Conservation (phyloP, 306 rosid genomes). For the Pachyrhizus erosus region DNA sequence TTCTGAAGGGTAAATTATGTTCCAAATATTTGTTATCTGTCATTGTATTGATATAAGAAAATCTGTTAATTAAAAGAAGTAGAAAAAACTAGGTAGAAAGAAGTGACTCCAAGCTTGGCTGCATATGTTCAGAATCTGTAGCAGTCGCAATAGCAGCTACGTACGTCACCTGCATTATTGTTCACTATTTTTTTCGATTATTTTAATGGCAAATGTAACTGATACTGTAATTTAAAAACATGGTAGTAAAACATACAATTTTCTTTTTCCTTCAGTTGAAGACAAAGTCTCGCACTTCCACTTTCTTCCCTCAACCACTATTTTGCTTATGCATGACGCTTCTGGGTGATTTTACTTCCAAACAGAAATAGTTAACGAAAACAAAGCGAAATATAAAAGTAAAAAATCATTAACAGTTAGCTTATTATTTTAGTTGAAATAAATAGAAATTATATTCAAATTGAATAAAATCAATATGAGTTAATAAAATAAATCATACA, state of each 20-base stretch:
- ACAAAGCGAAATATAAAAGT: not conserved
- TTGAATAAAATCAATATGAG: no score
- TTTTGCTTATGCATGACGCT: constrained; percentile 1
- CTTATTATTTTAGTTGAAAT: no score
- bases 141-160: not conserved
- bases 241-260: not conserved
- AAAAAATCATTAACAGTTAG: no score
- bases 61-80: not conserved
- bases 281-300: not conserved
- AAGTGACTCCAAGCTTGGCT: not conserved
- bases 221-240: not conserved
- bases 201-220: not conserved
- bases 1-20: not conserved
- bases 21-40: not conserved
- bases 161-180: not conserved
- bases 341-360: not conserved
- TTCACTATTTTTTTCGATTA: not conserved
- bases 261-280: not conserved
- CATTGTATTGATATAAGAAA: not conserved
- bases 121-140: not conserved
- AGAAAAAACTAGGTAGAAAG: not conserved
- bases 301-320: not conserved
- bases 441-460: no score
- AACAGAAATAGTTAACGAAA: not conserved
- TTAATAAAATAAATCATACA: no score